phyloP scores from a whole-genome alignment of 495 filamentous ascomycete genomes.

The Xylaria intraflava region DNA sequence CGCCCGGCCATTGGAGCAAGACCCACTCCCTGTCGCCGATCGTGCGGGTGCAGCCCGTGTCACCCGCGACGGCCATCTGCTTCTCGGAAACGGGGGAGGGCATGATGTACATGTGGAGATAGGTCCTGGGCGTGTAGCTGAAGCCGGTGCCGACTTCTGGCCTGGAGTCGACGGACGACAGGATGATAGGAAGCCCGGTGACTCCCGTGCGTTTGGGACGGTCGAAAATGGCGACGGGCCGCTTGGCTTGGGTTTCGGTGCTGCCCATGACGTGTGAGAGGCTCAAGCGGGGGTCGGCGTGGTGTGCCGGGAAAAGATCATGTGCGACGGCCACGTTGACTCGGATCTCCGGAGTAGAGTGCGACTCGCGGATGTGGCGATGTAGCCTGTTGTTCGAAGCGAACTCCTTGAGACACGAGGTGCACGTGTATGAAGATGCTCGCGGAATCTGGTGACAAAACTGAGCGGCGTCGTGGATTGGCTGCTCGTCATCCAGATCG shows the following conservation, averaged over 20 bases:
- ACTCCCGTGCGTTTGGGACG: too few species aligned
- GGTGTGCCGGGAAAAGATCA: neutral
- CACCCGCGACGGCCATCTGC: neutral
- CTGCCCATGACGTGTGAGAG: too few species aligned
- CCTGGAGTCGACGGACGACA: neutral
- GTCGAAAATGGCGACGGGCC: too few species aligned
- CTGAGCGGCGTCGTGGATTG: neutral
- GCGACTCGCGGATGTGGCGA: neutral
- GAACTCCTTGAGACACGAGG: neutral
- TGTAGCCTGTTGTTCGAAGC: neutral
- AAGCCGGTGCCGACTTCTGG: neutral
- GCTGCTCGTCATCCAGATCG: neutral
- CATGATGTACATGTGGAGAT: neutral
- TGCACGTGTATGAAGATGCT: neutral
- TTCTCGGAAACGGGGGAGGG: neutral
- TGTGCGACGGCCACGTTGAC: neutral
- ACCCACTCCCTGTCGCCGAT: neutral
- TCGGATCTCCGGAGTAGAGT: neutral
- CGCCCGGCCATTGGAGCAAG: neutral
- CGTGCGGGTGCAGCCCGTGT: neutral
- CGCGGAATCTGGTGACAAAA: neutral
- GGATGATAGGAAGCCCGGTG: neutral
- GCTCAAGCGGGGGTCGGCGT: neutral
- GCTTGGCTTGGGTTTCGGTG: neutral
- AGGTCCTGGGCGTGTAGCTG: neutral